phyloP scores from a whole-genome alignment of 306 rosid species.

The Lotus japonicus region DNA sequence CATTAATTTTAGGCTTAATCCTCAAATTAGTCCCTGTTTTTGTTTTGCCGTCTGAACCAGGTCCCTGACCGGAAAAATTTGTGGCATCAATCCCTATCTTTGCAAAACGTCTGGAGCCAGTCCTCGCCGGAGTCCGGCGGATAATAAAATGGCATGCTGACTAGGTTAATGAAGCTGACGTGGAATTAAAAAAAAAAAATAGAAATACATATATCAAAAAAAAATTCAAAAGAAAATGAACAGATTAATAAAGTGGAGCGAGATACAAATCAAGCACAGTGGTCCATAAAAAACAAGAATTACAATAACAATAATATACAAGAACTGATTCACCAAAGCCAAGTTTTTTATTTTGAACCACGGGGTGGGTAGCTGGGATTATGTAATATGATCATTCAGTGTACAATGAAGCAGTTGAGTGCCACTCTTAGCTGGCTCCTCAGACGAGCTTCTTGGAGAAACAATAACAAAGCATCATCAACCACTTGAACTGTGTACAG shows the following conservation, averaged over 20 bases:
- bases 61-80: too few species aligned
- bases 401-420: constrained; percentile 45
- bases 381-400: constrained; percentile 24
- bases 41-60: too few species aligned
- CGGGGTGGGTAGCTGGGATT: constrained; percentile 17
- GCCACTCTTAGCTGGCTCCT: constrained; percentile 17
- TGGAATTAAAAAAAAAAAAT: too few species aligned
- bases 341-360: not conserved
- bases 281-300: constrained; percentile 19
- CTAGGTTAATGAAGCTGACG: too few species aligned
- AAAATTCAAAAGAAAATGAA: not conserved
- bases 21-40: too few species aligned
- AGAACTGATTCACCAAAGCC: constrained; percentile 19
- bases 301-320: constrained; percentile 28
- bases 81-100: too few species aligned
- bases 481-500: constrained; percentile 42
- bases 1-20: too few species aligned
- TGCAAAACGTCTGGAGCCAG: too few species aligned
- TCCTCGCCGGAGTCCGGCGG: too few species aligned
- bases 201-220: too few species aligned
- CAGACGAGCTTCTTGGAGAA: constrained; percentile 14
- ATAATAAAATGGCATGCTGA: too few species aligned
- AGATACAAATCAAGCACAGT: constrained; percentile 6
- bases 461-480: constrained; percentile 21
- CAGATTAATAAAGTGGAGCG: too few species aligned